Evolutionary conservation across 495 filamentous ascomycete species (phyloP), one percentile per base, ranked within the genome.

Genomic region (Neurospora tetraspora): DNA sequence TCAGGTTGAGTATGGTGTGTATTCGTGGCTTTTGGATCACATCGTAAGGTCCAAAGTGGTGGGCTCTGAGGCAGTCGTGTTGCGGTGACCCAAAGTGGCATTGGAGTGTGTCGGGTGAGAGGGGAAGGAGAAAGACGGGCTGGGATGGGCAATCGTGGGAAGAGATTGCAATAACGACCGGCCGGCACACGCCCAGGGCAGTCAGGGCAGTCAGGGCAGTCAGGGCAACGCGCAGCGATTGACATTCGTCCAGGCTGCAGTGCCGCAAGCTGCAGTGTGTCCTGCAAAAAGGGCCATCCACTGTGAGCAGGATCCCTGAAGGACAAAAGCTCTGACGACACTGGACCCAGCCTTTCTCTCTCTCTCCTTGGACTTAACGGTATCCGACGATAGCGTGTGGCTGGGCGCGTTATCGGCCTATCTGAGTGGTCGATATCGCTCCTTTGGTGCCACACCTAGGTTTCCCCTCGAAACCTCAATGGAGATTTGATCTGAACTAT

Each of bases 21-120:
- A 65, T 65, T 65, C 53, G 53, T 65, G 53, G 53, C 53, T 65
- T 65, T 65, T 65, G 53, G 53, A 65, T 65, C 53, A 65, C 53
- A 65, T 65, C 27, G 53, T 65, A 65, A 65, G 53, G 53, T 65
- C 53, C 27, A 65, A 61, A 36, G 53, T 65, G 53, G 53, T 34
- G 27, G 23, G 53, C 53, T 65, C 27, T 34, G 53, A 65, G 53
- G 53, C 53, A 65, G 14, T 31, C 53, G 53, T 65, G 53, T 65
- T 65, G 53, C 53, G 27, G 53, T 36, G 27, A 65, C 53, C 53
- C 53, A 65, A 65, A 65, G 53, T 65, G 53, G 53, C 53, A 65
- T 65, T 65, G 53, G 53, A 65, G 53, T 65, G 53, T 34, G 27
- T 65, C 27, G 53, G 53, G 53, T 36, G 14, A 61, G 53, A 61